Percentiles rank a stretch among this genome's conserved stretches.
Conservation (phyloP, 306 rosid species). For the Dryas drummondii region DNA sequence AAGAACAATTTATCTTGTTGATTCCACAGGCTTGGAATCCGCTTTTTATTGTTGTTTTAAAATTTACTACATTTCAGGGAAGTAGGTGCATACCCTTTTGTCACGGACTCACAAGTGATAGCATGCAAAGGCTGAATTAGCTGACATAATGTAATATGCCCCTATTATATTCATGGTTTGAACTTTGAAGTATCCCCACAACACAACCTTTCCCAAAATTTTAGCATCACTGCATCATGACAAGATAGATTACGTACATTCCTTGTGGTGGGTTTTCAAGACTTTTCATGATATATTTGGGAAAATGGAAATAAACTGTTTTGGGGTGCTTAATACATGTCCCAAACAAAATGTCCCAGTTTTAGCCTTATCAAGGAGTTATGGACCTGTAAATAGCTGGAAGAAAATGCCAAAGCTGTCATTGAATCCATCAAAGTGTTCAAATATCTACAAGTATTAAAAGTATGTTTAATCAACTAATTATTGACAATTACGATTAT, state of each 20-base stretch:
- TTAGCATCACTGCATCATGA: too few species aligned
- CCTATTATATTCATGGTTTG: too few species aligned
- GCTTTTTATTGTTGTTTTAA: neutral
- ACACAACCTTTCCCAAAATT: too few species aligned
- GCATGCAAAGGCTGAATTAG: constrained; percentile 3
- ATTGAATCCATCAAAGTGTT: neutral
- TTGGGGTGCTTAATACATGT: neutral
- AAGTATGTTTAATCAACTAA: constrained; percentile 4
- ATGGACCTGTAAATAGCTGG: neutral
- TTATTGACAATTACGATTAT: constrained; percentile 18
- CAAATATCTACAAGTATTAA: neutral
- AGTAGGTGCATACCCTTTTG: neutral
- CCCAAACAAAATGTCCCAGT: constrained; percentile 5
- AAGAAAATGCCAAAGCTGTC: neutral
- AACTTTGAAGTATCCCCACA: neutral
- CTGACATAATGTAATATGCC: neutral
- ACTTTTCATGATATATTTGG: too few species aligned
- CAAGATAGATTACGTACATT: too few species aligned
- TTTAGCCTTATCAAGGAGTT: neutral
- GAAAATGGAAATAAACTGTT: neutral
- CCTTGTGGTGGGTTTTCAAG: too few species aligned
- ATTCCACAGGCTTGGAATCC: neutral
- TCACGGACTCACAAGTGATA: neutral
- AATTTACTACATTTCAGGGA: neutral
- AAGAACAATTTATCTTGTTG: too few species aligned